A percentile compares a stretch with the other conserved stretches of the same genome.
Evolutionary conservation across 164 flowering plant genomes (phyloP).

Genomic region (Vitis vinifera): DNA sequence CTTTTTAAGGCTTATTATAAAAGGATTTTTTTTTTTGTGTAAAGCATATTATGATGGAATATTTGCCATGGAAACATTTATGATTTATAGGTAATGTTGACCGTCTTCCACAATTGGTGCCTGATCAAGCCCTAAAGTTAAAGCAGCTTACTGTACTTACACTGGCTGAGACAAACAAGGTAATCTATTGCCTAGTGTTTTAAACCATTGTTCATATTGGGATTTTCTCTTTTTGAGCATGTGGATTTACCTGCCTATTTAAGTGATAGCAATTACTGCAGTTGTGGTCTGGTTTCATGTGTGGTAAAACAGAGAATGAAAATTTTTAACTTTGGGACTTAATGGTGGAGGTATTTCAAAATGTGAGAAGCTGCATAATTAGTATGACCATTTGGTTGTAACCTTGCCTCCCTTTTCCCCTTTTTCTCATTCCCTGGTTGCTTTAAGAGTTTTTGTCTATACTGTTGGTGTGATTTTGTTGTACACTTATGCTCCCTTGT

Average conservation of each 20-base stretch:
- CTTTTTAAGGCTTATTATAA: no score
- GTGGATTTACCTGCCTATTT: background rate
- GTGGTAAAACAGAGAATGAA: no score
- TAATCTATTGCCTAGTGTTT: background rate
- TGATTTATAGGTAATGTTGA: constrained; percentile 45
- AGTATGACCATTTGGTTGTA: no score
- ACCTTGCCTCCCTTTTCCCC: no score
- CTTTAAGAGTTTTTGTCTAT: no score
- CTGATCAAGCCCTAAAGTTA: constrained; percentile 88
- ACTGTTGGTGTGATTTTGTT: no score
- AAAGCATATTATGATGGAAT: background rate
- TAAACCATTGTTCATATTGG: background rate
- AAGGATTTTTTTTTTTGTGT: background rate
- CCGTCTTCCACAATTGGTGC: constrained; percentile 59
- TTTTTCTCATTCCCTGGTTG: no score
- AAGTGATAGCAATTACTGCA: background rate
- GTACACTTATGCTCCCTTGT: no score
- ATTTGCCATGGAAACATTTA: background rate
- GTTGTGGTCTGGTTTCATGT: background rate
- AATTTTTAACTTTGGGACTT: no score
- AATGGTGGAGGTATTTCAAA: no score
- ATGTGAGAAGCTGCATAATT: no score
- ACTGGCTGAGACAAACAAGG: constrained; percentile 65
- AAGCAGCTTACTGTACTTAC: constrained; percentile 95
- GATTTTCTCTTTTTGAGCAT: background rate